Evolutionary conservation across 2,329 filamentous ascomycete genomes (phyloP).

Genomic region (Celoporthe dispersa): DNA sequence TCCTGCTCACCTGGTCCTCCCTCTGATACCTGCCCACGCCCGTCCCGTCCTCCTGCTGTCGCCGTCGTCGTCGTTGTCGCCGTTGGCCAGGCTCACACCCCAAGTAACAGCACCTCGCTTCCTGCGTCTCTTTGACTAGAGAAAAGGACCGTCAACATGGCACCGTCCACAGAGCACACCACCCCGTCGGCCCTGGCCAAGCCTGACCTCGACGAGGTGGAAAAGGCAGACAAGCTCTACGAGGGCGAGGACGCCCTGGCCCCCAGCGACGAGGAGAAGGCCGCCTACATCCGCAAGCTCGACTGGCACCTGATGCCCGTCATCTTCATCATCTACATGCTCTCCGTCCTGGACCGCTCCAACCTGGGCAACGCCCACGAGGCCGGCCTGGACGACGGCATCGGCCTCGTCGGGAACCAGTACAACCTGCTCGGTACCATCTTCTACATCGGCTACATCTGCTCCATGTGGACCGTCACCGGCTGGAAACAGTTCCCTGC

Average conservation of each 20-base stretch:
- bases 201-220: slow-evolving; percentile 15
- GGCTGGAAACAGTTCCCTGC: slow-evolving; percentile 33
- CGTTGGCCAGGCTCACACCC: too few species aligned
- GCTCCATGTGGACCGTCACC: slow-evolving; percentile 29
- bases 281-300: slow-evolving; percentile 26
- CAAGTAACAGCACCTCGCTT: too few species aligned
- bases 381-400: slow-evolving; percentile 38
- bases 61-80: neutral
- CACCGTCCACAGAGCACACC: neutral
- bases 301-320: slow-evolving; percentile 34
- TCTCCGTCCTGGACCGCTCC: slow-evolving; percentile 40
- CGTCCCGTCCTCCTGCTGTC: neutral
- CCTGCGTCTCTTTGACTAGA: too few species aligned
- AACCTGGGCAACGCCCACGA: slow-evolving; percentile 38
- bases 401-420: slow-evolving; percentile 34
- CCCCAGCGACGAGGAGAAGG: slow-evolving; percentile 16
- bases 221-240: slow-evolving; percentile 6
- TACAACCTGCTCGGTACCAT: slow-evolving; percentile 37
- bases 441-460: slow-evolving; percentile 33
- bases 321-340: slow-evolving; percentile 37
- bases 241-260: neutral
- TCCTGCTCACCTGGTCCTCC: neutral
- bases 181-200: slow-evolving; percentile 2
- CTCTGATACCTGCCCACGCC: neutral
- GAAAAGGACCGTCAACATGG: neutral